Percentiles rank a stretch among this genome's conserved stretches.
Evolutionary conservation across 352 stramenopile species (phyloP).

Genomic region (Globisporangium solare): DNA sequence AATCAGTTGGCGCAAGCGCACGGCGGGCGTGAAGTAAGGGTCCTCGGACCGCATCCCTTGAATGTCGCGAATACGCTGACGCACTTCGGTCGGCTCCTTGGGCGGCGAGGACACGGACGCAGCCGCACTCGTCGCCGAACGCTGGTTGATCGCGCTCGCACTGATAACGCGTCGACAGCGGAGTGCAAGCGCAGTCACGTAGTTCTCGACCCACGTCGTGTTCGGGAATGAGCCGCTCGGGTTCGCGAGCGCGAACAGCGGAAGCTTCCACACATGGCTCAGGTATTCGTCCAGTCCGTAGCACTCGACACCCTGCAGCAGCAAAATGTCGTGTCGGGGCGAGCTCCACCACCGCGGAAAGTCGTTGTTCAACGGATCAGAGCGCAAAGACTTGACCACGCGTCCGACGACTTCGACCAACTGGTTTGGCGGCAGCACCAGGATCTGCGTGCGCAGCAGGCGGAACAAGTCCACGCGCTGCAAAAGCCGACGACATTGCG

Average conservation of each 20-base stretch:
- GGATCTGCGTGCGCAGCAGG: conserved; percentile 59
- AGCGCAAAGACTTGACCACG: conserved; percentile 34
- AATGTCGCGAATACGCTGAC: conserved; percentile 56
- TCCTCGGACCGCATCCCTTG: conserved; percentile 65
- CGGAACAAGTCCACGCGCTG: conserved; percentile 83
- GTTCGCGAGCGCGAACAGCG: conserved; percentile 49
- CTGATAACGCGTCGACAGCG: conserved; percentile 30
- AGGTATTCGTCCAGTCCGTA: conserved; percentile 77
- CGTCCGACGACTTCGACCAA: conserved; percentile 56
- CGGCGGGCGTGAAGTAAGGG: conserved; percentile 30
- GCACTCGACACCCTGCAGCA: conserved; percentile 80
- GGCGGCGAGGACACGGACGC: conserved; percentile 3
- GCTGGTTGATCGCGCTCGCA: conserved; percentile 11
- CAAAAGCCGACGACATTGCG: conserved; percentile 56
- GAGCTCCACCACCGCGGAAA: conserved; percentile 76
- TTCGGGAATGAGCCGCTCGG: conserved; percentile 36
- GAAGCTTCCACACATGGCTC: conserved; percentile 59
- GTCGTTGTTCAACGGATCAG: conserved; percentile 7
- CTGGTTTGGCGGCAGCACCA: conserved; percentile 53
- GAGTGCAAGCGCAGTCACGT: conserved; percentile 40
- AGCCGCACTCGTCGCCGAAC: not conserved
- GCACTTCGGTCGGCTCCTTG: conserved; percentile 23
- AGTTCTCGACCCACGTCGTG: conserved; percentile 76
- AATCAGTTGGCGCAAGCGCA: conserved; percentile 35
- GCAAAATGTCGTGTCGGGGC: conserved; percentile 69